Percentiles rank a stretch among this genome's conserved stretches.
Conservation (phyloP, 2,329 filamentous ascomycete species). For the Parascedosporium putredinis region DNA sequence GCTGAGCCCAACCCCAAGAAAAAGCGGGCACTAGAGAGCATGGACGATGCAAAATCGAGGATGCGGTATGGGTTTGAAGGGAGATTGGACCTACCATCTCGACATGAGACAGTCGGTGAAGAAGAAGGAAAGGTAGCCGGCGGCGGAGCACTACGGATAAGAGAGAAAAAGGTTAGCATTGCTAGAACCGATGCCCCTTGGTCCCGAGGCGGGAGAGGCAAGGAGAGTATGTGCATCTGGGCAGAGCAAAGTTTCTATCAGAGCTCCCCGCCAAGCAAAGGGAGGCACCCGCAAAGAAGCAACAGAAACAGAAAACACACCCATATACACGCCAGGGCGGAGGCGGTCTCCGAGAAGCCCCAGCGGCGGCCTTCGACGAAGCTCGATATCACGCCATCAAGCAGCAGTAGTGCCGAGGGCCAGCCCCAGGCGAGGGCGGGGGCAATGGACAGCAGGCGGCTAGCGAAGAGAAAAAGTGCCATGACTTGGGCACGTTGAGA, state of each 20-base stretch:
- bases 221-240: too few species aligned
- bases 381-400: slow-evolving; percentile 48
- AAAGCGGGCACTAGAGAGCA: too few species aligned
- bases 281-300: background rate
- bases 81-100: slow-evolving; percentile 55
- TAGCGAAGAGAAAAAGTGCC: slow-evolving; percentile 66
- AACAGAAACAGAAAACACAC: slow-evolving; percentile 32
- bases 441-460: slow-evolving; percentile 60
- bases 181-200: too few species aligned
- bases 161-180: background rate
- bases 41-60: too few species aligned
- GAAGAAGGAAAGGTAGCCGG: slow-evolving; percentile 70
- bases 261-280: background rate
- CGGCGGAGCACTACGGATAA: slow-evolving; percentile 54
- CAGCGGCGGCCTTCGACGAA: slow-evolving; percentile 10
- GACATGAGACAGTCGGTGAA: slow-evolving; percentile 82
- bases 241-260: too few species aligned
- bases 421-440: slow-evolving; percentile 65
- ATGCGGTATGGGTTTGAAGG: background rate
- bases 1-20: too few species aligned
- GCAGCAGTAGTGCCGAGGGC: slow-evolving; percentile 56
- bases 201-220: too few species aligned
- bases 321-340: slow-evolving; percentile 63
- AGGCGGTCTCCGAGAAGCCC: slow-evolving; percentile 48
- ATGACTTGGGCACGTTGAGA: slow-evolving; percentile 60